Conservation (phyloP, 208 protist species). For the Blastocrithidia nonstop region DNA sequence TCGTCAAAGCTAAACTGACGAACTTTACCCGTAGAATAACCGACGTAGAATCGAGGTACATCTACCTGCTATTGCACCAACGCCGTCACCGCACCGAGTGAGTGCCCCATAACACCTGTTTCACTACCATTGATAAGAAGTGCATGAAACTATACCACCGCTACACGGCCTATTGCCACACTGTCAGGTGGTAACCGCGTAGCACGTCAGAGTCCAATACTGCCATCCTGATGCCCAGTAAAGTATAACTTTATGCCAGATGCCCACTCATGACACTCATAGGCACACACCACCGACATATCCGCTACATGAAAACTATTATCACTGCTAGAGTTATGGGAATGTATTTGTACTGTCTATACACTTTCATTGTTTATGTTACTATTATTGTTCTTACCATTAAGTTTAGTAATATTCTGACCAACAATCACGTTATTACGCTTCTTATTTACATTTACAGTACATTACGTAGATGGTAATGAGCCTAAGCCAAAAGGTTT, state of each 20-base stretch:
- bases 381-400: conserved; percentile 40
- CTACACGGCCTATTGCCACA: conserved; percentile 34
- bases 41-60: conserved; percentile 58
- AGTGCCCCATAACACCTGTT: not conserved
- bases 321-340: conserved; percentile 29
- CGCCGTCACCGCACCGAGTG: conserved; percentile 35
- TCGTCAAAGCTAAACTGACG: conserved; percentile 42
- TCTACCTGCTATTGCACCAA: conserved; percentile 35
- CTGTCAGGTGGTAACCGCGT: conserved; percentile 53
- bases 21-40: conserved; percentile 37
- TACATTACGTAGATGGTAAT: conserved; percentile 13
- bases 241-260: conserved; percentile 46
- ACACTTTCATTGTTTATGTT: no score
- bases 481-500: conserved; percentile 35
- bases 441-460: no score
- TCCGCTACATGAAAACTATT: conserved; percentile 10
- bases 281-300: conserved; percentile 38
- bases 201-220: conserved; percentile 53
- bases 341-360: no score
- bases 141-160: conserved; percentile 43
- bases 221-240: conserved; percentile 68
- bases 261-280: conserved; percentile 66
- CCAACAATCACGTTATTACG: not conserved
- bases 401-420: conserved; percentile 10
- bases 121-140: conserved; percentile 12